Conservation (phyloP, 345 rosid species). For the Citrus inodora region DNA sequence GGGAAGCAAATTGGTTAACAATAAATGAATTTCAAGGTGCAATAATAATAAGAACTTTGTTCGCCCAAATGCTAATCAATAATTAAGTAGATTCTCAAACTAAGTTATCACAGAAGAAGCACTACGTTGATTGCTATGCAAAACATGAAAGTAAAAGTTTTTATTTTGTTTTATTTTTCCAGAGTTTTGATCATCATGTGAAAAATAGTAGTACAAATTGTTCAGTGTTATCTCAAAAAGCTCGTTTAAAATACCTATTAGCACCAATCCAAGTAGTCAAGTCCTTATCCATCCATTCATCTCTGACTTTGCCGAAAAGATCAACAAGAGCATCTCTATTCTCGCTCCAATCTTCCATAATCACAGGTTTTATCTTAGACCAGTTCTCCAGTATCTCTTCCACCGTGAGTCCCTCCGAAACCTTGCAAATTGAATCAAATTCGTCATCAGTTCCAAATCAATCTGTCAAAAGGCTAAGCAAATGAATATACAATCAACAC, state of each 20-base stretch:
- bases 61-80: neutral
- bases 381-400: constrained; percentile 71
- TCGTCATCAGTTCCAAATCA: constrained; percentile 13
- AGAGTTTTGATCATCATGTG: neutral
- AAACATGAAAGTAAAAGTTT: neutral
- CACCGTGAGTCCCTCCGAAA: constrained; percentile 65
- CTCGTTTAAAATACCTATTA: constrained; percentile 52
- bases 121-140: neutral
- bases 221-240: neutral
- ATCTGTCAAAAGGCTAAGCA: neutral
- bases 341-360: constrained; percentile 84
- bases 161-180: neutral
- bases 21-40: neutral
- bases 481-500: neutral
- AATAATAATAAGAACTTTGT: neutral
- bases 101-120: neutral
- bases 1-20: no score
- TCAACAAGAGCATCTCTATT: constrained; percentile 58
- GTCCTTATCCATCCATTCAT: constrained; percentile 82
- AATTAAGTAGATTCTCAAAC: neutral
- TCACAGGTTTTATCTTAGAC: constrained; percentile 72
- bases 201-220: neutral
- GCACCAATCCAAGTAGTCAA: constrained; percentile 86
- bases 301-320: constrained; percentile 85
- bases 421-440: constrained; percentile 42